These are phyloP conservation scores for Alternaria incomplexa DNA, from an alignment of 2,329 filamentous ascomycete genomes.

Conservation along the genomic window DNA sequence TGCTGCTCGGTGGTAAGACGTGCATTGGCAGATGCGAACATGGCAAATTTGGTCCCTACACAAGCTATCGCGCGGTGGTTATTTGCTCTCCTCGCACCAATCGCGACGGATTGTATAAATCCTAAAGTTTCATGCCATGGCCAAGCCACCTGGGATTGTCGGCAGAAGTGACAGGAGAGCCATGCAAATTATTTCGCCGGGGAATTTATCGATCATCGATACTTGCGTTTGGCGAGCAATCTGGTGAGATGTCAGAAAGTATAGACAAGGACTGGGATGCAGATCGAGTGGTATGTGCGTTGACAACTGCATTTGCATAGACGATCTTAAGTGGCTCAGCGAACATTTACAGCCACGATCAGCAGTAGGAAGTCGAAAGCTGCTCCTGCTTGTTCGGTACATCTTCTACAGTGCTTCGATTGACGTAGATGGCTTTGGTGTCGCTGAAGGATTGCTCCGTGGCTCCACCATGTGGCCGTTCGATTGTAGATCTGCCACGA, in stretches of 20 bases:
- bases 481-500: slow-evolving; percentile 25
- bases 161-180: neutral
- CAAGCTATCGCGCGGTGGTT: neutral
- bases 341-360: slow-evolving; percentile 4
- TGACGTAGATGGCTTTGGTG: slow-evolving; percentile 30
- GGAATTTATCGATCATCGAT: neutral
- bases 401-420: slow-evolving; percentile 24
- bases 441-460: neutral
- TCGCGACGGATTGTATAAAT: neutral
- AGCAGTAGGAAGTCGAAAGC: neutral
- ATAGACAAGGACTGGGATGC: neutral
- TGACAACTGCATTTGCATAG: neutral
- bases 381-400: slow-evolving; percentile 2
- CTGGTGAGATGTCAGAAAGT: neutral
- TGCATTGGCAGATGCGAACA: neutral
- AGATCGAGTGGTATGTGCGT: slow-evolving; percentile 3
- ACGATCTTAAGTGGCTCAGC: neutral
- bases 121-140: neutral
- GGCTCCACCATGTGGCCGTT: slow-evolving; percentile 4
- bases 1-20: neutral
- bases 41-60: neutral
- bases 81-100: neutral
- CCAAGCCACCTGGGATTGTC: neutral
- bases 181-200: neutral
- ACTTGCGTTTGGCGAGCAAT: neutral